Conservation (phyloP, 1,139 yeast genomes). For the Kodamaea fungicola region DNA sequence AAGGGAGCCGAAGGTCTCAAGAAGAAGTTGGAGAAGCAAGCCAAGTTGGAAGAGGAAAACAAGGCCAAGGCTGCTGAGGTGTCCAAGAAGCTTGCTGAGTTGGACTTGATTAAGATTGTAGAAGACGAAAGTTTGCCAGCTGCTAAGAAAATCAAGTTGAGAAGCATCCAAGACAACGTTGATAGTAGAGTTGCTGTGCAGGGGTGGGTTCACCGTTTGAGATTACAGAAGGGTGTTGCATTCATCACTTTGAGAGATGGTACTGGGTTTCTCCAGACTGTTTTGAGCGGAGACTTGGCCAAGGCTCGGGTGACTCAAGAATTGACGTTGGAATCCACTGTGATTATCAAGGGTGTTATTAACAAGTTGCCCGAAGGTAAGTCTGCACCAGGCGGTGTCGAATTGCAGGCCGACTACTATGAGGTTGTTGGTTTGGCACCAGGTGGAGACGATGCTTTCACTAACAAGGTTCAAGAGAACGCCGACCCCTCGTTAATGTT, state of each 20-base stretch:
- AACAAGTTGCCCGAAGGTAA: conserved; percentile 91
- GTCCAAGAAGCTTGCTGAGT: conserved; percentile 69
- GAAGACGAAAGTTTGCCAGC: conserved; percentile 72
- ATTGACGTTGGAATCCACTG: conserved; percentile 84
- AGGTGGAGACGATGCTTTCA: conserved; percentile 90
- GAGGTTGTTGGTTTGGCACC: conserved; percentile 92
- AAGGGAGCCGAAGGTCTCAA: conserved; percentile 91
- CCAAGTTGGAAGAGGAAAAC: conserved; percentile 58
- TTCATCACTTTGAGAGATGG: conserved; percentile 95
- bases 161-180: conserved; percentile 47
- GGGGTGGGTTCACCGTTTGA: conserved; percentile 96
- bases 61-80: conserved; percentile 62
- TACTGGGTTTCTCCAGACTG: conserved; percentile 84
- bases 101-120: conserved; percentile 65
- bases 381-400: conserved; percentile 97
- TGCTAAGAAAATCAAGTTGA: conserved; percentile 68
- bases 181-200: conserved; percentile 69
- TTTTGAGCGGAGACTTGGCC: conserved; percentile 87
- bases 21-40: conserved; percentile 84
- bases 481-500: conserved; percentile 90
- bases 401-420: conserved; percentile 85
- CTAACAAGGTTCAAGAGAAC: conserved; percentile 89
- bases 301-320: conserved; percentile 81
- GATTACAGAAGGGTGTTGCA: conserved; percentile 88
- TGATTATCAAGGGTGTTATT: conserved; percentile 75